Base-by-base conservation (phyloP, 805 yeast genomes). In the Ogataea pilisensis region DNA sequence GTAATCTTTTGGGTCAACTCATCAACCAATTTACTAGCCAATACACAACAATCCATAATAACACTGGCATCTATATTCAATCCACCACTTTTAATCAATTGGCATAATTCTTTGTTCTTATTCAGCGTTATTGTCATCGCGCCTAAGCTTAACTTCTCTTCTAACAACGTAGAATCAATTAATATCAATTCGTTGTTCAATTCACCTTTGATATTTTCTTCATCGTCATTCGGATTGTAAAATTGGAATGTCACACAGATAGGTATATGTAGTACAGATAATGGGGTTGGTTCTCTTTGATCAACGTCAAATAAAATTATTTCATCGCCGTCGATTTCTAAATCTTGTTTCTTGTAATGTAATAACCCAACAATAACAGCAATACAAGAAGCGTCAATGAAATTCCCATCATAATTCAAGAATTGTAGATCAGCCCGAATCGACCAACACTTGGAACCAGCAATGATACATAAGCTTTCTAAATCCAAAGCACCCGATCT, bases 361-460 rank as follows among this genome's bases (percentile, higher is more conserved):
- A 82, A 70, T 40, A 93, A 68, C 0, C 86, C 95, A 7, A 91
- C 77, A 75, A 88, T 83, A 7, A 88, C 96, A 0, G 93, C 98
- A 41, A 89, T 72, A 64, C 96, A 86, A 31, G 91, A 82, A 6
- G 88, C 85, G 61, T 93, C 99, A 31, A 90, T 81, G 35, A 93
- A 74, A 16, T 95, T 95, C 31, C 99, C 99, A 63, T 93, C 99
- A 56, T 79, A 88, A 58, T 89, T 84, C 42, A 93, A 64, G 53
- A 86, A 85, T 56, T 89, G 95, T 14, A 93, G 78, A 57, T 90
- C 97, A 0, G 95, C 97, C 43, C 95, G 75, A 11, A 93, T 70
- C 41, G 80, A 73, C 99, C 99, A 93, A 57, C 95, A 89, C 49
- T 87, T 82, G 39, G 80, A 75, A 2, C 97, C 98, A 0, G 96